Conservation (phyloP, 805 yeast genomes). For the Yamadazyma olivae region DNA sequence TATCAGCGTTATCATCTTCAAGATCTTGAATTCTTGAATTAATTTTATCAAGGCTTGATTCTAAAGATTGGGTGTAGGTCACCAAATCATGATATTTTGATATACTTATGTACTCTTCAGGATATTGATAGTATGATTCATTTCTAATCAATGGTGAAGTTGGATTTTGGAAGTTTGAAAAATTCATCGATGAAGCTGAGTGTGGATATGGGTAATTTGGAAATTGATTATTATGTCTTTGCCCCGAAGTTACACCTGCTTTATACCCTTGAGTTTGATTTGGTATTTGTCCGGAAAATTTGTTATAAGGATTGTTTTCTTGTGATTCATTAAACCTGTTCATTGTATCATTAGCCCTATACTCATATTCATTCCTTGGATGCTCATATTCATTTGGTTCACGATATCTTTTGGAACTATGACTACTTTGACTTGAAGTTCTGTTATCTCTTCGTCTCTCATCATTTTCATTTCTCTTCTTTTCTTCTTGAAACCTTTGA, state of each 20-base stretch:
- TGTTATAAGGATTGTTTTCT: not conserved
- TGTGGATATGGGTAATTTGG: not conserved
- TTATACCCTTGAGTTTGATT: no score
- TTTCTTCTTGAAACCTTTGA: slow-evolving; percentile 6
- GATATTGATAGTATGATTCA: slow-evolving; percentile 3
- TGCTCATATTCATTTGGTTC: not conserved
- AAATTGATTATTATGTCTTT: not conserved
- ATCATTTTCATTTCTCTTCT: slow-evolving; percentile 4
- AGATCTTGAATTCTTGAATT: slow-evolving; percentile 23
- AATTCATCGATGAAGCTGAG: not conserved
- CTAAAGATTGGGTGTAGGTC: slow-evolving; percentile 30
- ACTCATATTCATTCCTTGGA: not conserved
- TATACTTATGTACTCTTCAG: slow-evolving; percentile 21
- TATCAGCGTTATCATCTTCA: slow-evolving; percentile 23
- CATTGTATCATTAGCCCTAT: not conserved
- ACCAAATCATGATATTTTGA: slow-evolving; percentile 33
- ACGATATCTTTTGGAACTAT: not conserved
- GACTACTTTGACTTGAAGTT: not conserved
- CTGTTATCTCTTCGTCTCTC: not conserved
- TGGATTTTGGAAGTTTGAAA: not conserved
- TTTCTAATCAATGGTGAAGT: not conserved
- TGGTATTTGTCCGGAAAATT: not conserved
- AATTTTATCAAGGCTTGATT: slow-evolving; percentile 23
- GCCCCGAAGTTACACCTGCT: no score
- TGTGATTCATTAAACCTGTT: not conserved